Base-by-base conservation (phyloP, 208 protist species). In the Trypanosoma avium region DNA sequence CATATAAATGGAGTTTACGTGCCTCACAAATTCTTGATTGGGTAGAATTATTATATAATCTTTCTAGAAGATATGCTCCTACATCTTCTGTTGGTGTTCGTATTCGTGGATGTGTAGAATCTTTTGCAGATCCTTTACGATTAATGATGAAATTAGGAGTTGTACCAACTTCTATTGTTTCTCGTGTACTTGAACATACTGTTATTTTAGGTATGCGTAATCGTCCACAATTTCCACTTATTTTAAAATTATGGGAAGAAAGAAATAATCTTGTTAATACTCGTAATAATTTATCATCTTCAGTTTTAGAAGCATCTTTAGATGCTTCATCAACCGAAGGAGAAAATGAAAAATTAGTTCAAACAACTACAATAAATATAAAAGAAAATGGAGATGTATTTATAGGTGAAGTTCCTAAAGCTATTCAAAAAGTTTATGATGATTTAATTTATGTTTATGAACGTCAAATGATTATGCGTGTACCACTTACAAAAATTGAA, bases 171-270 rank as follows among this genome's bases (percentile, higher is more conserved):
- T 54, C 48, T 30, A 30, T 70, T 9, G 62, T 71, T 12, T 78
- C 75, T 4, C 66, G 70, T 17, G 40, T 93, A 24, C 67, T 93
- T 42, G 83, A 93, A 62, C 50, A 72, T 49, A 88, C 79, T n/a
- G 54, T 93, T 30, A 67, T 93, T 53, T 70, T 93, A 21, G 77
- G 76, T 40, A 90, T 93, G 83, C 74, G 84, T 8, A 43, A 81
- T 12, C 52, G 42, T 17, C 52, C 61, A 29, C 68, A 57, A 21
- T 87, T 84, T 62, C 67, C 71, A 0, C 50, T 53, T 19, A 76
- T 71, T 29, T 46, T 60, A 4, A 69, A 74, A 29, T 63, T 92
- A 45, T 74, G 76, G 48, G 62, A 59, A 45, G 65, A 74, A 12
- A 77, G 80, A 12, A 78, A 76, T 42, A 62, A 47, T 29, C 6